Conservation (phyloP, 805 yeast species). For the Ogataea saltuana region DNA sequence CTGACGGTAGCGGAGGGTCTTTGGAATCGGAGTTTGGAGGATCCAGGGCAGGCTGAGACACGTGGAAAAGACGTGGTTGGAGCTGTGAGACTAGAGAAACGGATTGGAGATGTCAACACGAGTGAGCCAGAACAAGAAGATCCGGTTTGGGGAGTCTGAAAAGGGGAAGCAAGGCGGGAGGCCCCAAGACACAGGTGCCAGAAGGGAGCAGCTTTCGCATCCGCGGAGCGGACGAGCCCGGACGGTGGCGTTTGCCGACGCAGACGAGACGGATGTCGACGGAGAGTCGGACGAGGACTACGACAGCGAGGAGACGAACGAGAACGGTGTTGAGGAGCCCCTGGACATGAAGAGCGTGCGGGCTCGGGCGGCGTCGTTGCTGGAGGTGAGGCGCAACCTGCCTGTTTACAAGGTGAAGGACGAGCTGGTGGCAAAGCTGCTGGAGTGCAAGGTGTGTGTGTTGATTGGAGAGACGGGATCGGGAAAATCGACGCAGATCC, state of each 20-base stretch:
- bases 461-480: conserved; percentile 93
- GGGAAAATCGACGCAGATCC: conserved; percentile 96
- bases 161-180: background rate
- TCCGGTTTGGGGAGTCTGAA: conserved; percentile 18
- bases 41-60: no score
- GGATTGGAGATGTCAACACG: no score
- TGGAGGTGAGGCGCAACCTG: conserved; percentile 54
- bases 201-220: background rate
- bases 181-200: background rate
- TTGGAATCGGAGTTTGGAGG: no score
- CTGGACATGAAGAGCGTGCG: conserved; percentile 29
- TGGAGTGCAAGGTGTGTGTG: conserved; percentile 65
- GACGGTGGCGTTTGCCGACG: conserved; percentile 7
- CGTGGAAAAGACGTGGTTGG: background rate
- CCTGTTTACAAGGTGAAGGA: conserved; percentile 78
- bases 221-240: conserved; percentile 8
- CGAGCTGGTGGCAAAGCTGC: conserved; percentile 56
- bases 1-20: no score
- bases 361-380: conserved; percentile 45
- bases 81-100: no score
- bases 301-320: no score
- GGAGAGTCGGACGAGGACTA: conserved; percentile 16
- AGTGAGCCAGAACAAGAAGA: conserved; percentile 30
- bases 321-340: conserved; percentile 17
- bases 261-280: background rate